Conservation (phyloP, 331 rosid species). For the Arachis monticola region DNA sequence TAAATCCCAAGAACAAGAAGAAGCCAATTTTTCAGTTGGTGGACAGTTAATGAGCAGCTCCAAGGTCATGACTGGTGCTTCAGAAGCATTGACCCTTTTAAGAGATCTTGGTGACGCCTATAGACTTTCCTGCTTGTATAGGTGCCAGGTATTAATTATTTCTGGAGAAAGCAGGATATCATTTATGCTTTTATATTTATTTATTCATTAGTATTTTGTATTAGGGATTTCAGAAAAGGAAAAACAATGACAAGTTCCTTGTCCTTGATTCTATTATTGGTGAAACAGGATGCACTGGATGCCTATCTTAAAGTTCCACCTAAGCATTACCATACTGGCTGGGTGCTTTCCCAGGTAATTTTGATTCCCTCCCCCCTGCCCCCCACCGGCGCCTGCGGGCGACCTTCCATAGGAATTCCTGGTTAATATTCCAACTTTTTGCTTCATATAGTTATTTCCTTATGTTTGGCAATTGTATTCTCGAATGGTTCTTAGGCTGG, state of each 20-base stretch:
- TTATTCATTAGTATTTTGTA: constrained; percentile 19
- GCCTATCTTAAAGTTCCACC: constrained; percentile 80
- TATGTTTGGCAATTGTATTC: not conserved
- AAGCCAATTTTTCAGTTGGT: constrained; percentile 47
- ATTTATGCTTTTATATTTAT: constrained; percentile 32
- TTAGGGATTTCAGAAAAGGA: not conserved
- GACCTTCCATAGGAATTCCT: constrained; percentile 23
- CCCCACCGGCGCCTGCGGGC: constrained; percentile 4
- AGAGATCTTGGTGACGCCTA: constrained; percentile 90
- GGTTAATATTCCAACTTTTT: not conserved
- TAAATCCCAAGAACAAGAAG: constrained; percentile 72
- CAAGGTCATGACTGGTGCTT: constrained; percentile 62
- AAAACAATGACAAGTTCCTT: constrained; percentile 24
- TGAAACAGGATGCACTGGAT: constrained; percentile 86
- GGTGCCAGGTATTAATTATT: constrained; percentile 78
- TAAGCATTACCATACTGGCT: constrained; percentile 93
- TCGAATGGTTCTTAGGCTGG: constrained; percentile 12
- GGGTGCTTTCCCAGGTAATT: constrained; percentile 98
- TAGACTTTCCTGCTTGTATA: constrained; percentile 87
- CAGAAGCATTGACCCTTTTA: constrained; percentile 80
- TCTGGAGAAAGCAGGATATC: not conserved
- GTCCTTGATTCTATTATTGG: constrained; percentile 37
- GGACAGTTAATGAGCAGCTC: constrained; percentile 63
- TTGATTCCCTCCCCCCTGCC: not conserved
- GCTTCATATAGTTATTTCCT: not conserved